Evolutionary conservation across 108 stramenopile genomes (phyloP).

Genomic region (Discostella stelligeroides): DNA sequence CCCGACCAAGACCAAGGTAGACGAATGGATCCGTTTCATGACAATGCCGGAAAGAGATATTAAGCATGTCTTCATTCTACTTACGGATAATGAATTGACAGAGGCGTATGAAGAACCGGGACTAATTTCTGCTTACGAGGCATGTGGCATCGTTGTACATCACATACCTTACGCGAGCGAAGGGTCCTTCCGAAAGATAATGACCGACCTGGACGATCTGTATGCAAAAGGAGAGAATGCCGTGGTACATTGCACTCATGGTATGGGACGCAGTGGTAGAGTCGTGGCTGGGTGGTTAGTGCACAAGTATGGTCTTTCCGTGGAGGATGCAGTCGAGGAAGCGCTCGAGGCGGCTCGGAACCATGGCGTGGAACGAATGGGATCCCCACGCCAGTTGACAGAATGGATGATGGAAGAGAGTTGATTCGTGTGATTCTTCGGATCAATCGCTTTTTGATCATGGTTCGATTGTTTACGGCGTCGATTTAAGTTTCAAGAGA

Average conservation of each 20-base stretch:
- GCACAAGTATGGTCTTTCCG: slow-evolving; percentile 46
- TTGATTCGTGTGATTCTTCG: too few species aligned
- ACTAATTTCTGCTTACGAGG: slow-evolving; percentile 36
- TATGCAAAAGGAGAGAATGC: slow-evolving; percentile 28
- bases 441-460: too few species aligned
- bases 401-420: slow-evolving; percentile 3
- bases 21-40: slow-evolving; percentile 49
- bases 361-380: slow-evolving; percentile 52
- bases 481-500: too few species aligned
- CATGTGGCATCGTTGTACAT: slow-evolving; percentile 23
- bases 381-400: slow-evolving; percentile 35
- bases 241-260: slow-evolving; percentile 56
- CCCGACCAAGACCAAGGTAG: slow-evolving; percentile 20
- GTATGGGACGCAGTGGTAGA: slow-evolving; percentile 57
- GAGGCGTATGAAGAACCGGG: slow-evolving; percentile 45
- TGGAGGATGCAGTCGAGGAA: slow-evolving; percentile 47
- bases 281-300: slow-evolving; percentile 59
- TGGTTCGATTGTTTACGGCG: too few species aligned
- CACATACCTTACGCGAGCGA: slow-evolving; percentile 3
- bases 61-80: slow-evolving; percentile 38
- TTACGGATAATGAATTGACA: slow-evolving; percentile 38
- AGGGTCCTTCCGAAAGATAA: slow-evolving; percentile 10
- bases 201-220: slow-evolving; percentile 8
- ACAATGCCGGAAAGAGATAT: slow-evolving; percentile 26
- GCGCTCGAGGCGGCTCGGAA: slow-evolving; percentile 44